Conservation (phyloP, 805 yeast genomes). For the Zygosaccharomyces siamensis region DNA sequence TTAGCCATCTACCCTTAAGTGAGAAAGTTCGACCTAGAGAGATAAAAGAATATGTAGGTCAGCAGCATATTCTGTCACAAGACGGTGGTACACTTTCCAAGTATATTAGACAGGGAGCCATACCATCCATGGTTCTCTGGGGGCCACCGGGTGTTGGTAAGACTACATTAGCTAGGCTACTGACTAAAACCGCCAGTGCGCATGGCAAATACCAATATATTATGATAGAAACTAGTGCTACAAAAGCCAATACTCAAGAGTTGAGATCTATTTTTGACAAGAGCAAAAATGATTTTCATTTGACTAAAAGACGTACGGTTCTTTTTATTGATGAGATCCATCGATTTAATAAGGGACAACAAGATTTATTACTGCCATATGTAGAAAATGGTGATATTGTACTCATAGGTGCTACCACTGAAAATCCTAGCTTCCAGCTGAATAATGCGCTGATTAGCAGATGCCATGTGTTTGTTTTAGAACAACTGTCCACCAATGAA, state of each 20-base stretch:
- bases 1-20: constrained; percentile 49
- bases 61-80: constrained; percentile 64
- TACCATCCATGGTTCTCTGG: constrained; percentile 86
- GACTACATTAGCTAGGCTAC: constrained; percentile 72
- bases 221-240: constrained; percentile 81
- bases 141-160: constrained; percentile 96
- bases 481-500: constrained; percentile 48
- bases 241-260: constrained; percentile 54
- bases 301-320: constrained; percentile 53
- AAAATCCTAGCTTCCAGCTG: constrained; percentile 81
- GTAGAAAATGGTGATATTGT: constrained; percentile 80
- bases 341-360: constrained; percentile 79
- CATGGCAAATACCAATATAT: constrained; percentile 30
- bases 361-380: constrained; percentile 77
- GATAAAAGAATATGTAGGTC: constrained; percentile 77
- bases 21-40: constrained; percentile 77
- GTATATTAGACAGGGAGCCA: constrained; percentile 52
- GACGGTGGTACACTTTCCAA: constrained; percentile 58
- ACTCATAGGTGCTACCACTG: constrained; percentile 95
- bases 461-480: constrained; percentile 71
- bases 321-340: constrained; percentile 92
- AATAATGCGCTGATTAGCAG: constrained; percentile 80
- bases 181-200: constrained; percentile 30
- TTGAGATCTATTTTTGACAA: constrained; percentile 54
- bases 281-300: constrained; percentile 34